Percentiles rank a stretch among this genome's conserved stretches.
Conservation (phyloP, 2,329 filamentous ascomycete genomes). For the Endoconidiophora laricicola region DNA sequence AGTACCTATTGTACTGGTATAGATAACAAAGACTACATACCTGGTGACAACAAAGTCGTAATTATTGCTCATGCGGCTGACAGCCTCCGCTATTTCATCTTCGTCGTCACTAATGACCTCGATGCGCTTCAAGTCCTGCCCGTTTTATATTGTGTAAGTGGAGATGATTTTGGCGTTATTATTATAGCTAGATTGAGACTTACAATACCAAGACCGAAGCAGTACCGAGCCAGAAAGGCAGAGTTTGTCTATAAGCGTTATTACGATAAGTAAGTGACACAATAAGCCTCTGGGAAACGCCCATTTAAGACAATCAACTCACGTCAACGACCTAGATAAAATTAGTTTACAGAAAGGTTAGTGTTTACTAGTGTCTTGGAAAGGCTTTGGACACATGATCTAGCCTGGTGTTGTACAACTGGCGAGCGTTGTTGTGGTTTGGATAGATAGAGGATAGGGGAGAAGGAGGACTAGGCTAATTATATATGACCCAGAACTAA, state of each 20-base stretch:
- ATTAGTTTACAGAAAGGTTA: neutral
- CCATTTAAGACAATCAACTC: neutral
- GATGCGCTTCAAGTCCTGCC: conserved; percentile 57
- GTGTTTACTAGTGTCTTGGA: neutral
- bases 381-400: neutral
- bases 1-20: neutral
- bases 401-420: neutral
- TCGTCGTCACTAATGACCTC: conserved; percentile 94
- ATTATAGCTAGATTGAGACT: conserved; percentile 11
- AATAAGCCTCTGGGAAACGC: neutral
- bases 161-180: neutral
- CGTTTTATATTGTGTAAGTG: neutral
- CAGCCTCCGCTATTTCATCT: conserved; percentile 73
- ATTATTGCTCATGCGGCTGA: conserved; percentile 66
- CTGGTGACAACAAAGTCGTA: conserved; percentile 94
- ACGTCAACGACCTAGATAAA: conserved; percentile 9
- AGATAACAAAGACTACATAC: conserved; percentile 18
- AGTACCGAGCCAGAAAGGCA: conserved; percentile 47
- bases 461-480: neutral
- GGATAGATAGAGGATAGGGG: neutral
- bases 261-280: neutral
- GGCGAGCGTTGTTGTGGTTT: neutral
- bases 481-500: conserved; percentile 22
- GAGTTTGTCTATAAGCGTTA: conserved; percentile 29
- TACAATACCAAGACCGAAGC: conserved; percentile 45